Evolutionary conservation across 106 monocot genomes (phyloP), one percentile per base, ranked within the genome.

Genomic region (Allium fistulosum): DNA sequence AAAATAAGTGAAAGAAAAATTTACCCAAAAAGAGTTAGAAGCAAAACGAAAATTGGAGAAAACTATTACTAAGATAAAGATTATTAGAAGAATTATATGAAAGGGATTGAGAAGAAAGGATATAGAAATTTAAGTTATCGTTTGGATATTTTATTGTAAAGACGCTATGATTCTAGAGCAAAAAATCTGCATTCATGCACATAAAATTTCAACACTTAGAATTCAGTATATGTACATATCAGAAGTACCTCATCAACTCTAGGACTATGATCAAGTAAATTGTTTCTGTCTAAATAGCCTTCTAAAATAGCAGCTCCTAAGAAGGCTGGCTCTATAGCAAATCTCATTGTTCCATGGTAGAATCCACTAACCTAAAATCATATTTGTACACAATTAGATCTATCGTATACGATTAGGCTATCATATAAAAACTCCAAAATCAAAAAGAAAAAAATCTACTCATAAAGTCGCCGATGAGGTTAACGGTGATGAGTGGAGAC

Each of bases 261-360:
- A 72, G 81, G 87, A 78, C 78, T 94, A 49, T 74, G 84, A 76
- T 87, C 94, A 63, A 94, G 90, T 72, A 80, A 78, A 62, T 90
- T 94, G 82, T 80, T 94, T 79, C 87, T 82, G 70, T 94, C 85
- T 53, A 90, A 84, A 71, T 89, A 90, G 65, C 94, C 94, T 37
- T 94, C 90, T 78, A 94, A 71, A 69, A 90, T 72, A 66, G 94
- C 94, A 65, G 75, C 78, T 47, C 90, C 90, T 75, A 94, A 74
- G 11, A 84, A 50, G 48, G 87, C 78, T 65, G 90, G 94, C 71
- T 94, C 94, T 89, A 94, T 87, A 17, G 94, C 94, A 68, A 94
- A 77, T 63, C 80, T 87, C 68, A 94, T 59, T 64, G 90, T 72
- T 48, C 94, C 94, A 80, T 94, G 94, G 82, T 94, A 89, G 70